Conservation (phyloP, 805 yeast species). For the Wickerhamomyces strasburgensis region DNA sequence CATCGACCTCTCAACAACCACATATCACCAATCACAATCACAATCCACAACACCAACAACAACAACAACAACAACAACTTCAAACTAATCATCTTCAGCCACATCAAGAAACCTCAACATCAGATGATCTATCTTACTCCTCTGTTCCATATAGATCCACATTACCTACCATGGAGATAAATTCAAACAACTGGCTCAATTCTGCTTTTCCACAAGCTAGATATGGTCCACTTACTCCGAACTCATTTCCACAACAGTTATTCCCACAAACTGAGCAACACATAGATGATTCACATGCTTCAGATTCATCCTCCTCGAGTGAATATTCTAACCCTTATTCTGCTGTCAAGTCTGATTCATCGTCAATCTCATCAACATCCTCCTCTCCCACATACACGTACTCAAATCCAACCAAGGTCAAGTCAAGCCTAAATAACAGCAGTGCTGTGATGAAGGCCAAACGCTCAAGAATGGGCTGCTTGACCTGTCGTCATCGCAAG, state of each 20-base stretch:
- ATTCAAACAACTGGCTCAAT: slow-evolving; percentile 3
- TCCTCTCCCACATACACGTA: slow-evolving; percentile 9
- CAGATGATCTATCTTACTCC: background rate
- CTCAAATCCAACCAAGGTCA: slow-evolving; percentile 2
- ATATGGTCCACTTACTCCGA: no score
- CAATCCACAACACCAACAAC: no score
- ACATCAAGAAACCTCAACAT: no score
- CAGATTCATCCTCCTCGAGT: slow-evolving; percentile 7
- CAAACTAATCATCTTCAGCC: background rate
- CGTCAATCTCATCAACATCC: slow-evolving; percentile 2
- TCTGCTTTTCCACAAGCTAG: slow-evolving; percentile 4
- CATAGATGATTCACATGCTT: slow-evolving; percentile 6
- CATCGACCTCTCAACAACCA: no score
- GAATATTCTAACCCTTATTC: slow-evolving; percentile 1
- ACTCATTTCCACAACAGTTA: background rate
- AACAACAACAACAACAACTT: background rate
- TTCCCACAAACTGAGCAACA: background rate
- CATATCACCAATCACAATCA: no score
- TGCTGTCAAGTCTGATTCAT: slow-evolving; percentile 1
- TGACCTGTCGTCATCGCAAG: slow-evolving; percentile 73
- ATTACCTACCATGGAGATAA: background rate
- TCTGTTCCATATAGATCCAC: background rate
- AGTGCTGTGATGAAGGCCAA: slow-evolving; percentile 19
- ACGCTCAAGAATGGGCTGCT: slow-evolving; percentile 67
- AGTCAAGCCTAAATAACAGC: slow-evolving; percentile 1